phyloP scores from a whole-genome alignment of 1,139 yeast genomes.

The Blastobotrys proliferans region DNA sequence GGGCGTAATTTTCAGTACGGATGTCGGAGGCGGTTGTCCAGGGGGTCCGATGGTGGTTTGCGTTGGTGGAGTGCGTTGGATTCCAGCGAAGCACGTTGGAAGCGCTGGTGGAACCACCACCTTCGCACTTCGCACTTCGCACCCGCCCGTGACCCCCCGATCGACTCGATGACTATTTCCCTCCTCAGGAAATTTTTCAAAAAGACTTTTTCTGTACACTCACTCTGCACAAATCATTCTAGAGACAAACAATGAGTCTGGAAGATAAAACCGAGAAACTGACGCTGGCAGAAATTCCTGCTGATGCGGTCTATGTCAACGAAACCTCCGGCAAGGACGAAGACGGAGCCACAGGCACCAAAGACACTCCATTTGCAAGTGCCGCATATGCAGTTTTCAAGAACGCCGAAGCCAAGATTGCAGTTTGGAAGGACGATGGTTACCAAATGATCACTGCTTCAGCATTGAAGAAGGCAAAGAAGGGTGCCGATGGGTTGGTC shows the following conservation, averaged over 20 bases:
- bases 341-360: slow-evolving; percentile 51
- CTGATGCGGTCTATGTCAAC: slow-evolving; percentile 52
- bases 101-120: no score
- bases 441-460: slow-evolving; percentile 84
- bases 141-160: slow-evolving; percentile 3
- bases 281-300: slow-evolving; percentile 11
- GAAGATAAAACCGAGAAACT: slow-evolving; percentile 9
- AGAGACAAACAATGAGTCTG: slow-evolving; percentile 6
- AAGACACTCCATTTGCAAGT: slow-evolving; percentile 67
- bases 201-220: background rate
- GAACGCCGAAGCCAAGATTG: slow-evolving; percentile 51
- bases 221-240: background rate
- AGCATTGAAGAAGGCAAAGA: slow-evolving; percentile 93
- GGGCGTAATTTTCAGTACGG: no score
- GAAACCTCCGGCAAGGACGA: slow-evolving; percentile 68
- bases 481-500: slow-evolving; percentile 88
- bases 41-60: no score
- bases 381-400: slow-evolving; percentile 74
- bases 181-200: background rate
- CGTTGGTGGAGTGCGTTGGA: no score
- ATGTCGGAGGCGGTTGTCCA: no score
- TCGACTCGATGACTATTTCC: background rate
- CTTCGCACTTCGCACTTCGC: no score
- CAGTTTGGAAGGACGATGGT: slow-evolving; percentile 58
- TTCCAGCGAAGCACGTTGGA: no score